Base-by-base conservation (phyloP, 352 stramenopile genomes). In the Phytophthora tubulina region DNA sequence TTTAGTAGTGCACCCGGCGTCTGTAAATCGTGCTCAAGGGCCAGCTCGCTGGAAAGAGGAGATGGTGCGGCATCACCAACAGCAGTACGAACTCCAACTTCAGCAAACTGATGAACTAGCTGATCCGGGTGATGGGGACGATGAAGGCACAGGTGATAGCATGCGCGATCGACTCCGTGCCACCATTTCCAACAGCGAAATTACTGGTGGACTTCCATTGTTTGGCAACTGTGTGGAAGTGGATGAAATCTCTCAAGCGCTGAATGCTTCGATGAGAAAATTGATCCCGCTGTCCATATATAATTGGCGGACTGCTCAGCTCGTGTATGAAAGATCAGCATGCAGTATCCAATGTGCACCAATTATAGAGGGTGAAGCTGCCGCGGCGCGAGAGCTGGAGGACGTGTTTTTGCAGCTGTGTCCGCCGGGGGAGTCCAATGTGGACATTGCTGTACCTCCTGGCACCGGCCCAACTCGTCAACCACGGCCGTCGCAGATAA, bases 251-350 rank as follows among this genome's bases (percentile, higher is more conserved):
- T 90, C 83, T 13, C 71, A 49, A 31, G 71, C 75, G 21, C 70
- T 96, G 3, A 59, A 78, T 39, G 65, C 77, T 42, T 94, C 86
- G 4, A 50, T 92, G 5, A 66, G 70, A 41, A 83, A 85, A 31
- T 67, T 95, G 0, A 61, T 94, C 13, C 72, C 81, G 17, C 61
- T 95, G 7, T 92, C 88, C 11, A 81, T 89, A 35, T 70, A 77
- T 15, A 95, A 95, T 67, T 96, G 89, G 89, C 78, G 79, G 5
- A 74, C 64, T n/a, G 65, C 81, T 9, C 86, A 93, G 67, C 78
- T 76, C 0, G 59, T 94, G 13, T 82, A 86, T 36, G 86, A 94
- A 58, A 79, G 86, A 32, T 75, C 83, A 59, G 63, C 76, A 7
- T 84, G 75, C 50, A 79, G 79, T 59, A 81, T 89, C 4, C 74